phyloP scores from a whole-genome alignment of 495 filamentous ascomycete genomes.

The Xylaria longipes region DNA sequence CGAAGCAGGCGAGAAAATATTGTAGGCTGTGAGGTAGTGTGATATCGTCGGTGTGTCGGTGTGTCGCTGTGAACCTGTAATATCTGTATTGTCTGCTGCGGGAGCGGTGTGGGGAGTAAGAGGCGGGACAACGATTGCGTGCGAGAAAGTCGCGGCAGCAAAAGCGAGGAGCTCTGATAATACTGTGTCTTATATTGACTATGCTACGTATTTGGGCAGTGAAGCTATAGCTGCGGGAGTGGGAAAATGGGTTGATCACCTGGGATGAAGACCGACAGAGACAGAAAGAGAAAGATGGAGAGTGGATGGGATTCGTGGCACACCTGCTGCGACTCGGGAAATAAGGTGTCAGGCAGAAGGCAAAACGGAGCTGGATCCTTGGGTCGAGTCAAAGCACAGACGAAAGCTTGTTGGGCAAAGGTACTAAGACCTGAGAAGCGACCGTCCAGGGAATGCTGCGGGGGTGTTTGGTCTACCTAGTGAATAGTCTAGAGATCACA shows the following conservation, averaged over 20 bases:
- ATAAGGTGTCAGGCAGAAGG: neutral
- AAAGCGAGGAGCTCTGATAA: constrained; percentile 43
- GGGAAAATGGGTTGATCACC: constrained; percentile 2
- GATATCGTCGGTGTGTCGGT: constrained; percentile 4
- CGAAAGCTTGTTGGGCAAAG: constrained; percentile 14
- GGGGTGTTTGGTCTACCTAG: constrained; percentile 13
- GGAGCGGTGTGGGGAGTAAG: constrained; percentile 27
- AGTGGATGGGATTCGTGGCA: constrained; percentile 2
- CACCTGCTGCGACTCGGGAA: neutral
- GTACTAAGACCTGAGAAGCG: constrained; percentile 11
- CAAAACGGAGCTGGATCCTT: constrained; percentile 1
- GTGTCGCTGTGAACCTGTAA: constrained; percentile 26
- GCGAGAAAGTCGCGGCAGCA: constrained; percentile 38
- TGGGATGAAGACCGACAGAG: neutral
- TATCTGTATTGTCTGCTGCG: constrained; percentile 27
- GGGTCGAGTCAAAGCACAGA: constrained; percentile 8
- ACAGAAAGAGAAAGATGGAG: neutral
- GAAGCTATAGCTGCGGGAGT: constrained; percentile 3
- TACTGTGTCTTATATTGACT: constrained; percentile 59
- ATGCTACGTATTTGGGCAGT: constrained; percentile 56
- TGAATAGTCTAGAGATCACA: neutral
- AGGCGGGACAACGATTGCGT: constrained; percentile 28
- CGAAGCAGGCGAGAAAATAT: neutral
- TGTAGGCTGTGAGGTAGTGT: neutral
- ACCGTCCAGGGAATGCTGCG: constrained; percentile 9